Evolutionary conservation across 257 asterid genomes (phyloP).

Genomic region (Primulina eburnea): DNA sequence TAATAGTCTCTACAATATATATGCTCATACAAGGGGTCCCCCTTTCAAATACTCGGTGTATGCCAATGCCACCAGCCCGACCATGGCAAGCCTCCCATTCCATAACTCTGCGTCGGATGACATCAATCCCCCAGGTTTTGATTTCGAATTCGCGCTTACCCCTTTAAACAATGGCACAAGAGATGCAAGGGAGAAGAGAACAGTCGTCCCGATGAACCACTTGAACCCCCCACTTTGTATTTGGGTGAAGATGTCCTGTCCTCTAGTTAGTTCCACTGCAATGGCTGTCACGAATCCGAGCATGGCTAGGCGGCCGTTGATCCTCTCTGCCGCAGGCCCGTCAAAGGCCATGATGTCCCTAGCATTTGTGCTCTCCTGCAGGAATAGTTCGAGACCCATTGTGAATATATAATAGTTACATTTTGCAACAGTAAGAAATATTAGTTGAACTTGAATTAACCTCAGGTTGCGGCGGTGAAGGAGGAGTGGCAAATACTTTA

Average conservation of each 20-base stretch:
- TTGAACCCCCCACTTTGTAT: constrained; percentile 51
- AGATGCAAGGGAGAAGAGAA: constrained; percentile 56
- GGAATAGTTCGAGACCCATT: background rate
- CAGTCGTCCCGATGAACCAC: constrained; percentile 54
- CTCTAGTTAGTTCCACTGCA: constrained; percentile 61
- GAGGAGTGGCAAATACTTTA: no score
- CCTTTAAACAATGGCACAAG: constrained; percentile 63
- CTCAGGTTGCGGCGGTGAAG: no score
- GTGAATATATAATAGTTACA: background rate
- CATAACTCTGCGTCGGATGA: constrained; percentile 64
- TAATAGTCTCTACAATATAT: no score
- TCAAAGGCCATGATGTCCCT: constrained; percentile 57
- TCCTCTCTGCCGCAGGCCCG: constrained; percentile 86
- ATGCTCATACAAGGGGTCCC: constrained; percentile 40
- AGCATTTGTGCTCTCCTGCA: constrained; percentile 40
- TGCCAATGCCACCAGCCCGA: constrained; percentile 75
- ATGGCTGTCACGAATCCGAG: constrained; percentile 72
- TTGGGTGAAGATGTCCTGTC: constrained; percentile 55
- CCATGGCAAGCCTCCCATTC: constrained; percentile 90
- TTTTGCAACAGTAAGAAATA: background rate
- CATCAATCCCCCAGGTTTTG: constrained; percentile 36
- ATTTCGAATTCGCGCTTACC: constrained; percentile 44
- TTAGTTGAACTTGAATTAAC: no score
- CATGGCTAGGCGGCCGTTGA: constrained; percentile 83
- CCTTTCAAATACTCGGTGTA: constrained; percentile 77